phyloP scores from a whole-genome alignment of 1,139 yeast genomes.

The Scheffersomyces illinoinensis region DNA sequence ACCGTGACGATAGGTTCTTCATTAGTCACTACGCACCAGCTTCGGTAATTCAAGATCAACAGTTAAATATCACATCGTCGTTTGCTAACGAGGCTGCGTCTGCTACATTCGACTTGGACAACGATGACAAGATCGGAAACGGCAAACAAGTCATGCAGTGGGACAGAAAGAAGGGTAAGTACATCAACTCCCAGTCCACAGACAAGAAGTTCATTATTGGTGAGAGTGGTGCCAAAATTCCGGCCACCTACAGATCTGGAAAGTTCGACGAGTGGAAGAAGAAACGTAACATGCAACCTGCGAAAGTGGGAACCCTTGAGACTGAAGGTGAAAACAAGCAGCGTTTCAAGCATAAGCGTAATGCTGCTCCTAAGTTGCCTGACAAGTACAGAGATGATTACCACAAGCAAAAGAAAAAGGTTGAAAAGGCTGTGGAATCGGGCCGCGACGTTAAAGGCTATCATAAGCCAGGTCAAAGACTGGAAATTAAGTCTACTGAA shows the following conservation, averaged over 20 bases:
- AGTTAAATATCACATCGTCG: conserved; percentile 58
- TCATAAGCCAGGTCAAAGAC: conserved; percentile 48
- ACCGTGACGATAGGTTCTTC: conserved; percentile 79
- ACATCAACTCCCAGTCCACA: conserved; percentile 76
- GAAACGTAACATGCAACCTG: conserved; percentile 57
- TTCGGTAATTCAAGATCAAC: conserved; percentile 80
- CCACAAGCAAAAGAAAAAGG: conserved; percentile 79
- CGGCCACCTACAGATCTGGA: conserved; percentile 91
- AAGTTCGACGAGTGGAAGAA: conserved; percentile 89
- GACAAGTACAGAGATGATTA: conserved; percentile 89
- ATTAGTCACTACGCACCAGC: conserved; percentile 90
- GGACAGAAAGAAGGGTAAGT: conserved; percentile 94
- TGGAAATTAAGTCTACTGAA: conserved; percentile 68
- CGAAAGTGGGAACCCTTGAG: conserved; percentile 58
- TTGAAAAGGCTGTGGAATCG: conserved; percentile 73
- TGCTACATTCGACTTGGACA: conserved; percentile 83
- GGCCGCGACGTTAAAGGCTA: conserved; percentile 78
- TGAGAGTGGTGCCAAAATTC: conserved; percentile 90
- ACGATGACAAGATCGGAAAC: conserved; percentile 70
- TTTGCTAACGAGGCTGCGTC: conserved; percentile 82
- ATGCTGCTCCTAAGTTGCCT: conserved; percentile 83
- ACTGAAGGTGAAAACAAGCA: conserved; percentile 29
- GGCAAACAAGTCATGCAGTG: conserved; percentile 79
- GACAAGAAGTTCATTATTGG: conserved; percentile 89
- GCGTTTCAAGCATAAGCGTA: conserved; percentile 71